phyloP scores from a whole-genome alignment of 768 basidiomycete species.

The Podaxis sp. region DNA sequence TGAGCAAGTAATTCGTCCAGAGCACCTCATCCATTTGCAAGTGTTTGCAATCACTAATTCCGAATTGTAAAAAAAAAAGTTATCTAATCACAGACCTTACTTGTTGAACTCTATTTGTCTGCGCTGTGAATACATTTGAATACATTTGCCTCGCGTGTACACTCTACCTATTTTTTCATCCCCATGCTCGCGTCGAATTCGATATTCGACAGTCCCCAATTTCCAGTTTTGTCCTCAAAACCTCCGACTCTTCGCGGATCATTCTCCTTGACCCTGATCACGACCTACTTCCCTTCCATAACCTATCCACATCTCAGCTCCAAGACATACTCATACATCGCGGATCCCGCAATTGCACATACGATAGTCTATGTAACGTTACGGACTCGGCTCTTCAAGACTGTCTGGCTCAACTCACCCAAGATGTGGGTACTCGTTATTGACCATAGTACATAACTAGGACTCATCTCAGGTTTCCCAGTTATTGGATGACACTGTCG shows the following conservation, averaged over 20 bases:
- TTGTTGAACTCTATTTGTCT: neutral
- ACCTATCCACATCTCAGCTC: neutral
- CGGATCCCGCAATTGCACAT: neutral
- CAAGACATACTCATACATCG: neutral
- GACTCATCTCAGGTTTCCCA: neutral
- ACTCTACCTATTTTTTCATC: neutral
- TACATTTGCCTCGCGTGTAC: neutral
- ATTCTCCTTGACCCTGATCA: neutral
- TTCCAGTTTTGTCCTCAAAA: neutral
- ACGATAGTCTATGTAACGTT: neutral
- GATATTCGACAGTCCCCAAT: neutral
- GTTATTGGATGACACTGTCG: neutral
- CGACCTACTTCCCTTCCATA: neutral
- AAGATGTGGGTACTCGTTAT: neutral
- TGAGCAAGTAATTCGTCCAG: conserved; percentile 28
- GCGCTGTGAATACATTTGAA: neutral
- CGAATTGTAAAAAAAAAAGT: neutral
- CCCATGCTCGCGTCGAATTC: neutral
- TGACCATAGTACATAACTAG: too few species aligned
- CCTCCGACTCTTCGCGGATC: neutral
- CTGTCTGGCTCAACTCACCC: neutral
- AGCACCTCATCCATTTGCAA: conserved; percentile 39
- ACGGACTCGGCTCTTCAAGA: neutral
- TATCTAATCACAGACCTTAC: neutral
- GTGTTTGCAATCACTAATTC: conserved; percentile 23